These are phyloP conservation scores for Pinus taeda DNA, from an alignment of 75 land plant species.

Conservation along the genomic window DNA sequence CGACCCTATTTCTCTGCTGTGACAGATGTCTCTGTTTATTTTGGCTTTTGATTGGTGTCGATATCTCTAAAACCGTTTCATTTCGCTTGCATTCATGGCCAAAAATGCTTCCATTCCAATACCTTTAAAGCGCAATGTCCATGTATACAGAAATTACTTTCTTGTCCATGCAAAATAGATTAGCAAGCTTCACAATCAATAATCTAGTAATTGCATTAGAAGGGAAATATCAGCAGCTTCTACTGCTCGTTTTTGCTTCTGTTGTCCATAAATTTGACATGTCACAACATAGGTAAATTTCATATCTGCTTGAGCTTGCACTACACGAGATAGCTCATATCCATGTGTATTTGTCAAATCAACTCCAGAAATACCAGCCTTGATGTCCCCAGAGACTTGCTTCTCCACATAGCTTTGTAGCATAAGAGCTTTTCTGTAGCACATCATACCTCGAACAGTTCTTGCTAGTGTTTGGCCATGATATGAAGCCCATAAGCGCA, in stretches of 20 bases:
- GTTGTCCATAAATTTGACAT: constrained; percentile 96
- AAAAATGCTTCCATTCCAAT: too few relatives aligned
- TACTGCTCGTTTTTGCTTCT: constrained; percentile 58
- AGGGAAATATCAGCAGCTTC: constrained; percentile 87
- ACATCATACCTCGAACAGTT: constrained; percentile 99
- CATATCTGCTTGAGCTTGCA: constrained; percentile 82
- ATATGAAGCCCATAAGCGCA: constrained; percentile 89
- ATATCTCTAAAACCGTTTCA: too few relatives aligned
- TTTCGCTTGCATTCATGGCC: too few relatives aligned
- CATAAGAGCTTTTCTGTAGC: constrained; percentile 89
- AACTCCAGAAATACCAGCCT: constrained; percentile 34
- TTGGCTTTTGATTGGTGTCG: too few relatives aligned
- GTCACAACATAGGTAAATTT: constrained; percentile 96
- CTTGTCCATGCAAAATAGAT: too few relatives aligned
- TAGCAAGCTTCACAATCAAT: too few relatives aligned
- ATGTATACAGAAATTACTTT: too few relatives aligned
- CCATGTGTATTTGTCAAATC: constrained; percentile 32
- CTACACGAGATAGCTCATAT: constrained; percentile 47
- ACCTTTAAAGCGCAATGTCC: too few relatives aligned
- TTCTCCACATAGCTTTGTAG: constrained; percentile 72
- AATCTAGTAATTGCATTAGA: constrained; percentile 70
- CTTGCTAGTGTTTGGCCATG: constrained; percentile 90
- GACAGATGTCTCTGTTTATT: too few relatives aligned
- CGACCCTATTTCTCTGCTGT: too few relatives aligned
- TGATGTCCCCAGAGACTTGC: constrained; percentile 34